A percentile compares a stretch with the other conserved stretches of the same genome.
These are phyloP conservation scores for Penicillium occitanis DNA, from an alignment of 2,329 filamentous ascomycete species.

Conservation along the genomic window DNA sequence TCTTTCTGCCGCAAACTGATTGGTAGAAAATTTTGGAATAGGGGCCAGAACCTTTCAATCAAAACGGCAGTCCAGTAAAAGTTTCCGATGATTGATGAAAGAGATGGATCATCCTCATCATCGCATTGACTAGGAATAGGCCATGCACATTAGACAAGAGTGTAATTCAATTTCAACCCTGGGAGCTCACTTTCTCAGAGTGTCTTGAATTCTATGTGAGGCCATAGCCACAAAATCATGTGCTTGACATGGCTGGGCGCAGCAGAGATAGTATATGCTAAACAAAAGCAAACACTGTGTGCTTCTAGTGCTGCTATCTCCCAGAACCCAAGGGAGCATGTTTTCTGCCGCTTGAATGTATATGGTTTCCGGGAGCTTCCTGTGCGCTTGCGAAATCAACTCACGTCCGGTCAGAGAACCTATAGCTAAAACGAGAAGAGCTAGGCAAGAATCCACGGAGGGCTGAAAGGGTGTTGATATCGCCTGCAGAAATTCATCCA, in stretches of 20 bases:
- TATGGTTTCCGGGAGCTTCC: background rate
- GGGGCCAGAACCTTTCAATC: conserved; percentile 20
- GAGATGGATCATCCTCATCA: conserved; percentile 2
- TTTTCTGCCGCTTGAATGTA: conserved; percentile 1
- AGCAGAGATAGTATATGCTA: conserved; percentile 17
- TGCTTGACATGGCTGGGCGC: conserved; percentile 14
- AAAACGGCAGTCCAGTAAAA: conserved; percentile 20
- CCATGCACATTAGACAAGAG: background rate
- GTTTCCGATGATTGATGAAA: conserved; percentile 11
- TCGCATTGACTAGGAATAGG: background rate
- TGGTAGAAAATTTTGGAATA: background rate
- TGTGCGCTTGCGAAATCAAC: background rate
- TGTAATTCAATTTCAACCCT: background rate
- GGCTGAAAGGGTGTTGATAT: background rate
- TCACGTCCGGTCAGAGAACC: background rate
- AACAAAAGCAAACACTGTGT: conserved; percentile 13
- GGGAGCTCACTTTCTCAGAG: background rate
- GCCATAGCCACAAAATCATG: conserved; percentile 21
- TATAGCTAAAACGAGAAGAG: conserved; percentile 4
- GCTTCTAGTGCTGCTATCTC: conserved; percentile 7
- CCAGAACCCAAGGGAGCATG: conserved; percentile 5
- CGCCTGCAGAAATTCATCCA: conserved; percentile 15
- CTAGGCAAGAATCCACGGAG: conserved; percentile 4
- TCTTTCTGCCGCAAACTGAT: background rate
- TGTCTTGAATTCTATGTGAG: conserved; percentile 12